Base-by-base conservation (phyloP, 2,329 filamentous ascomycete species). In the Hypoxylon sp. region DNA sequence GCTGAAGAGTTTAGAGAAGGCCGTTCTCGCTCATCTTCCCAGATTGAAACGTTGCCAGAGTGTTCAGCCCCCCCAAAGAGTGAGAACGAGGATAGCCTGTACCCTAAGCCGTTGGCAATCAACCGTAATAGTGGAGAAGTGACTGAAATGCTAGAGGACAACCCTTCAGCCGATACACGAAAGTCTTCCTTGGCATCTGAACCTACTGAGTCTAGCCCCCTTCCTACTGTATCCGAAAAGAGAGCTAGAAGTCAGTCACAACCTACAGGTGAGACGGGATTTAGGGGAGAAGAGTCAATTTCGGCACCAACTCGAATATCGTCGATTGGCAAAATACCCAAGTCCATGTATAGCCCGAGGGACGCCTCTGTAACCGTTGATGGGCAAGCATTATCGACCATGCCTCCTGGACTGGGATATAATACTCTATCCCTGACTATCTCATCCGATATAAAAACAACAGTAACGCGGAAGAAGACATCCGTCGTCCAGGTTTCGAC, bases 11-110 rank as follows among this genome's bases (percentile, higher is more conserved):
- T 46, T 14, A 46, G 3, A 11, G 57, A 62, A 33, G 29, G 51
- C 17, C 35, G 31, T 8, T 54, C 56, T 10, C n/a, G 65, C 17
- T 46, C 60, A 10, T 58, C 29, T 42, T 50, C 64, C 29, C 54
- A 61, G 22, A 55, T 68, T 31, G 68, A 71, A 22, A 60, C 61
- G 5, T 56, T 72, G 22, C 68, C 54, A 44, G 67, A 73, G 14
- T 63, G 39, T 39, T 64, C 52, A 17, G 11, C 55, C 26, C 29
- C 48, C 1, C n/a, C 26, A 1, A 44, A 57, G 24, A 29, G 10
- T 5, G 44, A 14, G 3, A 44, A 35, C 8, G 57, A 62, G 31
- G 67, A 63, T 46, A 62, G 29, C 19, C 13, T 68, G 14, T 64
- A 67, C 6, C 67, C 66, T 6, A 62, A 33, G n/a, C 66, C 69